A percentile compares a stretch with the other conserved stretches of the same genome.
Conservation (phyloP, 1,284 basidiomycete species). For the Caloboletus firmus region DNA sequence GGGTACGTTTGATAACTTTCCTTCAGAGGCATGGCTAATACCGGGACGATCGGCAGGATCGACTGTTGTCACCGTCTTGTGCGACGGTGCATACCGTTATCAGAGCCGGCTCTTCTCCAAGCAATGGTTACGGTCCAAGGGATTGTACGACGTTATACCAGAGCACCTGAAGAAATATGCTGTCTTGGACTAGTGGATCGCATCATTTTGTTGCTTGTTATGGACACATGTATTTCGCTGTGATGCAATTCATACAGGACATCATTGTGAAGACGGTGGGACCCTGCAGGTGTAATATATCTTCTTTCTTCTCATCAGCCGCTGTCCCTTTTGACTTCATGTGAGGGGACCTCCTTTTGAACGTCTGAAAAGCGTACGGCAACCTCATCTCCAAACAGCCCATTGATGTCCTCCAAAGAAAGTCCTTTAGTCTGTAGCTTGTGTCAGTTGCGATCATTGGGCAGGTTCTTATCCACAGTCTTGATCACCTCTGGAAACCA, state of each 20-base stretch:
- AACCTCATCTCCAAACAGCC: slow-evolving; percentile 3
- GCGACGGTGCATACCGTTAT: slow-evolving; percentile 96
- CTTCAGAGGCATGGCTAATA: not conserved
- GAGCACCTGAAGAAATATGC: slow-evolving; percentile 86
- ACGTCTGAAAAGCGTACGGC: not conserved
- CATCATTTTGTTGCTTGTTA: not conserved
- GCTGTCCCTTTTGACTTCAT: not conserved
- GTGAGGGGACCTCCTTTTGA: not conserved
- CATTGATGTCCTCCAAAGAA: slow-evolving; percentile 7
- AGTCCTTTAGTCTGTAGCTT: slow-evolving; percentile 2
- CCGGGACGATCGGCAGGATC: slow-evolving; percentile 53
- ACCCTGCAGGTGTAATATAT: not conserved
- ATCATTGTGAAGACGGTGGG: not conserved
- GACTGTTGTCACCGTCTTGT: slow-evolving; percentile 87
- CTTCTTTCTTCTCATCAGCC: not conserved
- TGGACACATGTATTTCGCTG: not conserved
- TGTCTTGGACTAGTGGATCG: slow-evolving; percentile 63
- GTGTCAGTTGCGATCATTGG: not conserved
- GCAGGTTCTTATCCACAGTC: not conserved
- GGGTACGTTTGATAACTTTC: slow-evolving; percentile 44
- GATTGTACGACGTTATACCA: slow-evolving; percentile 79
- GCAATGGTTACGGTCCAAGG: slow-evolving; percentile 88
- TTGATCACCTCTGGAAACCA: slow-evolving; percentile 8
- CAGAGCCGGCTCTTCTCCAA: slow-evolving; percentile 96
- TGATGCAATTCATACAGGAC: not conserved